Base-by-base conservation (phyloP, 352 stramenopile species). In the Globisporangium paroecandrum region DNA sequence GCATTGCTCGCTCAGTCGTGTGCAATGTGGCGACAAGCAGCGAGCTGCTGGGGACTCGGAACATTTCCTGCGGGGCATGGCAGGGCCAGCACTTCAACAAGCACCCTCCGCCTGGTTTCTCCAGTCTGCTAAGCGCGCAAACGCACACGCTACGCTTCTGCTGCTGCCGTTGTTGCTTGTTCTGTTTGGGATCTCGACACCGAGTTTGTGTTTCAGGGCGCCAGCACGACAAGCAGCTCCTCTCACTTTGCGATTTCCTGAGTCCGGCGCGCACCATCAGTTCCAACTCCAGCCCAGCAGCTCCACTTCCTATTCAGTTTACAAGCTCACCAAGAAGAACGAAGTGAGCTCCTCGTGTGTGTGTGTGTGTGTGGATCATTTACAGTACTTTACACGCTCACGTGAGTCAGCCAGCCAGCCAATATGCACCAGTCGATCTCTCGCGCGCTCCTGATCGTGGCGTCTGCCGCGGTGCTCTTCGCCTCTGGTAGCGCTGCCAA, bases 381-480 rank as follows among this genome's bases (percentile, higher is more conserved):
- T 55, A 27, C 47, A 27, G 47, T 20, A 55, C 32, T 38, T 38
- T 10, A 38, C 47, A 55, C 25, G 47, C 10, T 20, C 41, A 49
- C 41, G 18, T 49, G 41, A 20, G 41, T 49, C 41, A 49, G 41
- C 15, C 18, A 25, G n/a, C 15, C 4, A 36, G 20, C 9, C 55
- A 27, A 55, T 15, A 60, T 60, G 55, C 55, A 46, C 8, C 55
- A 60, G 25, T 60, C 55, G 27, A 60, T 60, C 55, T 43, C 55
- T 10, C 55, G 55, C 27, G 18, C 32, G 55, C 6, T 60, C 18
- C 13, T 60, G 18, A n/a, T 46, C 18, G 60, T 65, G 25, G 38
- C 18, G 4, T n/a, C 27, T n/a, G 25, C 41, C 25, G 25, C 32
- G 61, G 22, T 43, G 49, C 46, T 66, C 34, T n/a, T 66, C 27